These are phyloP conservation scores for Capronia americana DNA, from an alignment of 2,329 filamentous ascomycete genomes.

Conservation along the genomic window DNA sequence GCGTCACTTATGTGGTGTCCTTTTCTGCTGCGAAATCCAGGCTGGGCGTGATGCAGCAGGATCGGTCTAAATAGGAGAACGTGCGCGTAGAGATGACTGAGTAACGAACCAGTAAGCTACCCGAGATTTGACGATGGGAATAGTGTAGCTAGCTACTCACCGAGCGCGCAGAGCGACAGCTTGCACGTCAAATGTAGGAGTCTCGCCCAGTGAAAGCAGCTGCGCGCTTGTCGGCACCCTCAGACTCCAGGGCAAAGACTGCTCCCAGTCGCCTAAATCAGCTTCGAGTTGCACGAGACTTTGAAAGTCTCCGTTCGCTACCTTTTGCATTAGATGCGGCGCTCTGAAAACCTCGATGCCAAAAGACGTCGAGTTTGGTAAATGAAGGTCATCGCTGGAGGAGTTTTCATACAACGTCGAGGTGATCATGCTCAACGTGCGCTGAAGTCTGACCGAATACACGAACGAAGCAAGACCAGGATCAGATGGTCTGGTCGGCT, in stretches of 20 bases:
- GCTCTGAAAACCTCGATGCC: not conserved
- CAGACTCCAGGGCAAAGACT: slow-evolving; percentile 5
- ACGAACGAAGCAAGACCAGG: not conserved
- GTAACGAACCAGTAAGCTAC: not conserved
- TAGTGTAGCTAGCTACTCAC: not conserved
- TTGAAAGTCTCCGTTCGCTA: slow-evolving; percentile 1
- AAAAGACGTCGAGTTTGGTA: not conserved
- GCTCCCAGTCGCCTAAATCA: slow-evolving; percentile 7
- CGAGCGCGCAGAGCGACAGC: slow-evolving; percentile 6
- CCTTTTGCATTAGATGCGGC: not conserved
- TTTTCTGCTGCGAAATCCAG: not conserved
- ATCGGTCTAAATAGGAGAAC: slow-evolving; percentile 8
- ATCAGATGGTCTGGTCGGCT: not conserved
- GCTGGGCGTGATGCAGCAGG: slow-evolving; percentile 5
- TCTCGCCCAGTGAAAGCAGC: not conserved
- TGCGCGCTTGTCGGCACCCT: slow-evolving; percentile 6
- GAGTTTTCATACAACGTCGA: not conserved
- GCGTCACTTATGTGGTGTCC: not conserved
- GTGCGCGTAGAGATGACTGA: slow-evolving; percentile 14
- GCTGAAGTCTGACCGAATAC: not conserved
- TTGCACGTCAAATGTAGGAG: not conserved
- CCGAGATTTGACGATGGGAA: not conserved
- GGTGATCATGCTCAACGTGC: not conserved
- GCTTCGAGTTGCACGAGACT: slow-evolving; percentile 14
- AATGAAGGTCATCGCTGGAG: not conserved